Conservation (phyloP, 108 stramenopile species). For the Pseudonitzschia multiseries region DNA sequence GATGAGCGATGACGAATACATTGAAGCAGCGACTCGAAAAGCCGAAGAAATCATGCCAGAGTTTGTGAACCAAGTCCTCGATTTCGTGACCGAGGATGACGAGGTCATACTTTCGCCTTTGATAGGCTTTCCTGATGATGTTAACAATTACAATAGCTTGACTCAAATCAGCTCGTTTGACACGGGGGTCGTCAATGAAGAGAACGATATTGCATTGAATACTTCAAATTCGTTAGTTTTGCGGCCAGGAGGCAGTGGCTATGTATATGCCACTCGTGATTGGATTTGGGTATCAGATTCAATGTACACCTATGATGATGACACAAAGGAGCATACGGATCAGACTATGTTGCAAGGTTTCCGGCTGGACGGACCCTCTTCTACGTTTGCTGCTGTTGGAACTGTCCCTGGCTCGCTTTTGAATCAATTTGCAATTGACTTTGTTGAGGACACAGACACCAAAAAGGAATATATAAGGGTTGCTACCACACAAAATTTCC, state of each 20-base stretch:
- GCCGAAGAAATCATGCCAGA: slow-evolving; percentile 34
- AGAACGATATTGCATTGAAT: neutral
- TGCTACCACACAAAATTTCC: slow-evolving; percentile 40
- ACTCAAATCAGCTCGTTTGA: slow-evolving; percentile 35
- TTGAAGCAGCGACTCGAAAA: slow-evolving; percentile 11
- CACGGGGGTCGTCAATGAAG: neutral
- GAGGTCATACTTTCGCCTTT: slow-evolving; percentile 19
- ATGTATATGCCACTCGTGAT: slow-evolving; percentile 38
- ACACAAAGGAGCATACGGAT: slow-evolving; percentile 2
- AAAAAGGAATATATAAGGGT: slow-evolving; percentile 39
- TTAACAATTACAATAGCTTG: slow-evolving; percentile 21
- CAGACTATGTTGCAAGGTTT: slow-evolving; percentile 42
- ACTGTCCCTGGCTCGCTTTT: slow-evolving; percentile 43
- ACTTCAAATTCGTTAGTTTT: slow-evolving; percentile 17
- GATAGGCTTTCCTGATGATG: slow-evolving; percentile 21
- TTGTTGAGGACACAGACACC: slow-evolving; percentile 17
- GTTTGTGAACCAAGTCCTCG: slow-evolving; percentile 23
- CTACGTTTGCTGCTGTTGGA: slow-evolving; percentile 35
- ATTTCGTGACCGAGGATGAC: slow-evolving; percentile 15
- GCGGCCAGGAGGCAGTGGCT: slow-evolving; percentile 23
- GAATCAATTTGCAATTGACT: slow-evolving; percentile 46
- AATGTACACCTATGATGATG: slow-evolving; percentile 28
- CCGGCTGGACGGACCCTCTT: slow-evolving; percentile 35
- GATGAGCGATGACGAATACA: slow-evolving; percentile 36
- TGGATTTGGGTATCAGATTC: slow-evolving; percentile 42